Evolutionary conservation across 179 eudicot species (phyloP).

Genomic region (Nepenthes alata): DNA sequence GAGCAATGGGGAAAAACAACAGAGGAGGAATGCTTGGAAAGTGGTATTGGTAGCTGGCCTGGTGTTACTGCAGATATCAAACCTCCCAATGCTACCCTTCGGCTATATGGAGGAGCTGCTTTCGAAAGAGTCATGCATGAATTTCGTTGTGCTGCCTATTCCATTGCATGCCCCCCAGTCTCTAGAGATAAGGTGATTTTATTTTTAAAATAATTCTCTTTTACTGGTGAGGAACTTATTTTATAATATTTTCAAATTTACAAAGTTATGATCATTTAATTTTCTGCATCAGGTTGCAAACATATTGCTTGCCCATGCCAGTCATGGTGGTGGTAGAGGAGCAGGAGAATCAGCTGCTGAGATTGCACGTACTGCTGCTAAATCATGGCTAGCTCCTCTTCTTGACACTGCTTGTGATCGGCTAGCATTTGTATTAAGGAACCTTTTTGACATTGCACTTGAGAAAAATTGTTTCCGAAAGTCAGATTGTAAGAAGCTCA

Average conservation of each 20-base stretch:
- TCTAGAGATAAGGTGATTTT: conserved; percentile 81
- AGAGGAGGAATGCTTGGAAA: conserved; percentile 72
- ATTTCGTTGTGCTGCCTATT: conserved; percentile 91
- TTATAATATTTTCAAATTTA: background rate
- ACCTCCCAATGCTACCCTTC: conserved; percentile 81
- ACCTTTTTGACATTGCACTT: conserved; percentile 75
- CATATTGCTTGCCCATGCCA: conserved; percentile 95
- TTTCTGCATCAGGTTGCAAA: conserved; percentile 65
- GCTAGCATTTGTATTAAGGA: conserved; percentile 71
- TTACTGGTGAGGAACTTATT: background rate
- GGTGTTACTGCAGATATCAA: conserved; percentile 57
- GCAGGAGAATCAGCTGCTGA: conserved; percentile 92
- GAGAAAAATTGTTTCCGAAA: conserved; percentile 50
- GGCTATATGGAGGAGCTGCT: conserved; percentile 96
- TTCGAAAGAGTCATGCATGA: conserved; percentile 98
- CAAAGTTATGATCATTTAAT: background rate
- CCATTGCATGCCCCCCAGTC: conserved; percentile 83
- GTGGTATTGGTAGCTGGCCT: conserved; percentile 97
- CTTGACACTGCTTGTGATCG: conserved; percentile 95
- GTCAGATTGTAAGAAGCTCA: conserved; percentile 45
- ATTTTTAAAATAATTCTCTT: no score
- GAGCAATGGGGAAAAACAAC: conserved; percentile 98
- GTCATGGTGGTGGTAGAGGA: conserved; percentile 88
- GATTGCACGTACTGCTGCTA: conserved; percentile 96
- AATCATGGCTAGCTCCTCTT: conserved; percentile 89